A percentile compares a stretch with the other conserved stretches of the same genome.
These are phyloP conservation scores for Pistacia vera DNA, from an alignment of 345 rosid species.

Conservation along the genomic window DNA sequence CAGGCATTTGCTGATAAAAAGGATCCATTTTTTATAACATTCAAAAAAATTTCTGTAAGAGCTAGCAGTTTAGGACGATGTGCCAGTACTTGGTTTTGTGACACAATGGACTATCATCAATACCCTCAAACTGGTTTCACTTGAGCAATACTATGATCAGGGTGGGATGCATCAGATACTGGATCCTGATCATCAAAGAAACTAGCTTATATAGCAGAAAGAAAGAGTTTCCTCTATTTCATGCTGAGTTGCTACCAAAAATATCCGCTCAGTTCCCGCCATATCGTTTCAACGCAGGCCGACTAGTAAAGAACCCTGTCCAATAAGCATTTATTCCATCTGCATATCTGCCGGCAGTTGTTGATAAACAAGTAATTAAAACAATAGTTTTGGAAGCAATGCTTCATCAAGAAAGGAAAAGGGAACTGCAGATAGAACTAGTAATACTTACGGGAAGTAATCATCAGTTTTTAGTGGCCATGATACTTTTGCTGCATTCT, in stretches of 20 bases:
- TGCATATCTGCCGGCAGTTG: constrained; percentile 61
- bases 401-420: background rate
- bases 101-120: background rate
- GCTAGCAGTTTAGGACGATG: background rate
- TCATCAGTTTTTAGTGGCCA: constrained; percentile 91
- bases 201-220: background rate
- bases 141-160: background rate
- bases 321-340: constrained; percentile 65
- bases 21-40: background rate
- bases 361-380: constrained; percentile 13
- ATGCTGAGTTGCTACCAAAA: constrained; percentile 52
- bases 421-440: background rate
- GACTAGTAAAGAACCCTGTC: constrained; percentile 91
- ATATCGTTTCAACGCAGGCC: constrained; percentile 76
- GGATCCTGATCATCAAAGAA: background rate
- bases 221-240: background rate
- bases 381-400: background rate
- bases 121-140: background rate
- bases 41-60: background rate
- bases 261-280: constrained; percentile 79
- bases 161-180: background rate
- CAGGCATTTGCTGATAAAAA: background rate
- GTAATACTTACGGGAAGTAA: constrained; percentile 71
- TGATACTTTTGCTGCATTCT: constrained; percentile 56
- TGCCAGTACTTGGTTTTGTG: background rate